Evolutionary conservation across 495 filamentous ascomycete species (phyloP).

Genomic region (Talaromyces proteolyticus): DNA sequence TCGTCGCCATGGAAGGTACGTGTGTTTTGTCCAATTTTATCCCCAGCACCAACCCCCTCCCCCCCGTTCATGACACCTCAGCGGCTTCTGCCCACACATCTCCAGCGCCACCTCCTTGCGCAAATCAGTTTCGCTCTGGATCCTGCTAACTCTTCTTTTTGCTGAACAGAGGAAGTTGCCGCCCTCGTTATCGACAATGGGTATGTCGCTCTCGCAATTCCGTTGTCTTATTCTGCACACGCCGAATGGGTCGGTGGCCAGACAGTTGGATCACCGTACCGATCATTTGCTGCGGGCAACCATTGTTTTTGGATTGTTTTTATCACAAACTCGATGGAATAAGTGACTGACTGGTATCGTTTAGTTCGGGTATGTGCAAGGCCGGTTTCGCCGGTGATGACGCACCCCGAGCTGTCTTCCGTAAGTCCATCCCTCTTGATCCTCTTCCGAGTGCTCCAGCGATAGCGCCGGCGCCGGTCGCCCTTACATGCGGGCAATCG

Average conservation of each 20-base stretch:
- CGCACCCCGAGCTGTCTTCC: conserved; percentile 99
- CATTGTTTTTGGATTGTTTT: not conserved
- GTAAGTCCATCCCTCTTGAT: conserved; percentile 63
- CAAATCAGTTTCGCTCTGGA: not conserved
- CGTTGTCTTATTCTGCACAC: not conserved
- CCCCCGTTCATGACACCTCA: conserved; percentile 24
- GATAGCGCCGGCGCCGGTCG: conserved; percentile 1
- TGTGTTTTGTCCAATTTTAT: conserved; percentile 13
- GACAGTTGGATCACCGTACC: not conserved
- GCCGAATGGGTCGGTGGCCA: not conserved
- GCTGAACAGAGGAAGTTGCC: conserved; percentile 90
- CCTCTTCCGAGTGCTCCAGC: not conserved
- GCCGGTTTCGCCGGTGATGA: conserved; percentile 99
- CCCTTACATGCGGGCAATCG: conserved; percentile 22
- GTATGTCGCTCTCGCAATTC: conserved; percentile 52
- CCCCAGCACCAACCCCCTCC: conserved; percentile 17
- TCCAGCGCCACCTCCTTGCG: conserved; percentile 12
- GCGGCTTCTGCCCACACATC: conserved; percentile 22
- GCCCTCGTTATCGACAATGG: conserved; percentile 99
- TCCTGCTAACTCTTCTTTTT: conserved; percentile 46
- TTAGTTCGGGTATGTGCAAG: conserved; percentile 99
- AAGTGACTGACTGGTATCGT: conserved; percentile 41
- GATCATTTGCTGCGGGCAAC: not conserved
- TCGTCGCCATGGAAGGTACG: conserved; percentile 76
- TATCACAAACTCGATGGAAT: not conserved